Evolutionary conservation across 2,329 filamentous ascomycete genomes (phyloP).

Genomic region (Dactylellina leptospora): DNA sequence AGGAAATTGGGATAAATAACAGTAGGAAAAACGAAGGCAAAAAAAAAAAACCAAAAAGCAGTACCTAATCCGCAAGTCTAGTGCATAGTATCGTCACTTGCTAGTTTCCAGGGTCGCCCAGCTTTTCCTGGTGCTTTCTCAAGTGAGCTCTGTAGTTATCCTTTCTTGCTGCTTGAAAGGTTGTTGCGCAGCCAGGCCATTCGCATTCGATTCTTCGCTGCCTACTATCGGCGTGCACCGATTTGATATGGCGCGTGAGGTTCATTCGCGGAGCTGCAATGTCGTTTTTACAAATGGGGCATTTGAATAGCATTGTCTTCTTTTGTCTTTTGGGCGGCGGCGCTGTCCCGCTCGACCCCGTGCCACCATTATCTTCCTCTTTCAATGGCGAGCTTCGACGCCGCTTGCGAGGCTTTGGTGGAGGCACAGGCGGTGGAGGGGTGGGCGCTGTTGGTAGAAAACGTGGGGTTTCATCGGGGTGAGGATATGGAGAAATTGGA

Average conservation of each 20-base stretch:
- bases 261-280: constrained; percentile 51
- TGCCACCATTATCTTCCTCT: constrained; percentile 21
- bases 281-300: constrained; percentile 47
- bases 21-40: background rate
- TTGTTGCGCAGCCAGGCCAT: constrained; percentile 49
- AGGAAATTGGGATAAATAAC: no score
- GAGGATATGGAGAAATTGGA: constrained; percentile 30
- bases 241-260: constrained; percentile 45
- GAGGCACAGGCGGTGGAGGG: constrained; percentile 41
- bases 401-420: constrained; percentile 44
- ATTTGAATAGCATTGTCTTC: constrained; percentile 49
- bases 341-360: constrained; percentile 4
- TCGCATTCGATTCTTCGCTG: constrained; percentile 48
- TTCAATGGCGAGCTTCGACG: constrained; percentile 44
- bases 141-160: constrained; percentile 51
- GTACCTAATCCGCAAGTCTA: background rate
- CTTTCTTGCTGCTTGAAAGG: constrained; percentile 49
- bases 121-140: constrained; percentile 48
- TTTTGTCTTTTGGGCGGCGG: constrained; percentile 44
- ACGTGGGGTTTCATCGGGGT: constrained; percentile 46
- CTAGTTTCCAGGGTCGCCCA: constrained; percentile 23
- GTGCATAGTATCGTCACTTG: background rate
- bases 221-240: constrained; percentile 48
- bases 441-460: constrained; percentile 43
- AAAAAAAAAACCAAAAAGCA: background rate